Evolutionary conservation across 139 green algal species (phyloP).

Genomic region (Chlamydomonas eustigma): DNA sequence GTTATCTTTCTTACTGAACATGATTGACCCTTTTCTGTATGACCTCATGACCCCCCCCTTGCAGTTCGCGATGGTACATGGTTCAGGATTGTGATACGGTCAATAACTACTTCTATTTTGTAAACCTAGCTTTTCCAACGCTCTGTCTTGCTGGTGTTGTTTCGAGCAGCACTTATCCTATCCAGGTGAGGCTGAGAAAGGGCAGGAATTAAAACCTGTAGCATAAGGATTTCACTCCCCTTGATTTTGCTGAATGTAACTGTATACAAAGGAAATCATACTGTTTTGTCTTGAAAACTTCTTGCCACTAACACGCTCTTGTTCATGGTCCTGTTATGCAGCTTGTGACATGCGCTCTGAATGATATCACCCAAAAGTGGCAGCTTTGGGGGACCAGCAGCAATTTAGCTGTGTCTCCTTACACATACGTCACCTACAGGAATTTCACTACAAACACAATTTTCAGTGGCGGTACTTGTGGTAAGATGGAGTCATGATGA

Average conservation of each 20-base stretch:
- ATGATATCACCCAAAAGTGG: neutral
- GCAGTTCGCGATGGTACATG: neutral
- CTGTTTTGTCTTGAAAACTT: too few relatives aligned
- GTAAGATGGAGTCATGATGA: too few relatives aligned
- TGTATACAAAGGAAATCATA: too few relatives aligned
- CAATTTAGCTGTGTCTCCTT: neutral
- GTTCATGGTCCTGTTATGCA: too few relatives aligned
- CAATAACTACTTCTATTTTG: slow-evolving; percentile 1
- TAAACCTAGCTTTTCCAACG: neutral
- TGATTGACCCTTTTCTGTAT: too few relatives aligned
- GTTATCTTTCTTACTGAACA: too few relatives aligned
- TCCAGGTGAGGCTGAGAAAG: neutral
- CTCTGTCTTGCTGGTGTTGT: neutral
- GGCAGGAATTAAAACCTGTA: too few relatives aligned
- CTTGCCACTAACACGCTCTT: too few relatives aligned
- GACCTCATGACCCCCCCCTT: too few relatives aligned
- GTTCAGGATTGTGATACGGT: neutral
- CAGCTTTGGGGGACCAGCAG: neutral
- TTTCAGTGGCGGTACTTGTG: neutral
- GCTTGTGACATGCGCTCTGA: neutral
- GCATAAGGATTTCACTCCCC: too few relatives aligned
- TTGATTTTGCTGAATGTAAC: too few relatives aligned
- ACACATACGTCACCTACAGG: neutral
- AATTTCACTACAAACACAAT: neutral
- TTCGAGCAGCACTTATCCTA: neutral